Evolutionary conservation across 495 filamentous ascomycete species (phyloP).

Genomic region (Trichoderma reesei): DNA sequence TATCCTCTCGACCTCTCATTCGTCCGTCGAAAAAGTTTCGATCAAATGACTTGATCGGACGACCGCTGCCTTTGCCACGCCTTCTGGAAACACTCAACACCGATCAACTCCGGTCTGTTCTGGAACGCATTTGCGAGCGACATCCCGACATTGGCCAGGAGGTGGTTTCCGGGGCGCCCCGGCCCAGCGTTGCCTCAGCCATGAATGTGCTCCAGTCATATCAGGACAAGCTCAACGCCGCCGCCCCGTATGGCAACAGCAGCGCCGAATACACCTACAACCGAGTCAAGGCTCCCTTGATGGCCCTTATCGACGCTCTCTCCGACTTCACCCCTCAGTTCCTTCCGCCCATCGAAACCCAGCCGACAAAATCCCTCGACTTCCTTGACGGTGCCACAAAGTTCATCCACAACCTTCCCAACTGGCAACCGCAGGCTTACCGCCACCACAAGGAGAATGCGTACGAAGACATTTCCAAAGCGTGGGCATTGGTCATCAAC

Average conservation of each 20-base stretch:
- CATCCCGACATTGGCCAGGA: conserved; percentile 75
- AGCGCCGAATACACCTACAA: conserved; percentile 92
- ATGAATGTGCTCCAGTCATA: conserved; percentile 74
- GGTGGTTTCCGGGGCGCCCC: conserved; percentile 74
- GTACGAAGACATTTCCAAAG: conserved; percentile 89
- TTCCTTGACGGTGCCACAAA: conserved; percentile 86
- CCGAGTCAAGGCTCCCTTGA: conserved; percentile 72
- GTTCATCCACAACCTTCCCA: conserved; percentile 77
- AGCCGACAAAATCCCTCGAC: conserved; percentile 64
- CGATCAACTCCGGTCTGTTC: conserved; percentile 67
- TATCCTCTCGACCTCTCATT: conserved; percentile 49
- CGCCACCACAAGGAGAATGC: conserved; percentile 87
- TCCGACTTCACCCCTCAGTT: conserved; percentile 93
- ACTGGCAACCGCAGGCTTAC: conserved; percentile 76
- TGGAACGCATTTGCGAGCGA: conserved; percentile 80
- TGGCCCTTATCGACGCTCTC: conserved; percentile 76
- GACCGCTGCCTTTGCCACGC: conserved; percentile 71
- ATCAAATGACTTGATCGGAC: conserved; percentile 59
- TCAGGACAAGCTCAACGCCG: conserved; percentile 61
- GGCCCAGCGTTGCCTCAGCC: conserved; percentile 70
- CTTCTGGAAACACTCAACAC: conserved; percentile 84
- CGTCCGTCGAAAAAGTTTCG: conserved; percentile 53
- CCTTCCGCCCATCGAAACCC: conserved; percentile 80
- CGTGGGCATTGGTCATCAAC: conserved; percentile 85
- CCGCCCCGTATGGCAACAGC: conserved; percentile 77